These are phyloP conservation scores for Monosporozyma solicola DNA, from an alignment of 805 yeast species.

Conservation along the genomic window DNA sequence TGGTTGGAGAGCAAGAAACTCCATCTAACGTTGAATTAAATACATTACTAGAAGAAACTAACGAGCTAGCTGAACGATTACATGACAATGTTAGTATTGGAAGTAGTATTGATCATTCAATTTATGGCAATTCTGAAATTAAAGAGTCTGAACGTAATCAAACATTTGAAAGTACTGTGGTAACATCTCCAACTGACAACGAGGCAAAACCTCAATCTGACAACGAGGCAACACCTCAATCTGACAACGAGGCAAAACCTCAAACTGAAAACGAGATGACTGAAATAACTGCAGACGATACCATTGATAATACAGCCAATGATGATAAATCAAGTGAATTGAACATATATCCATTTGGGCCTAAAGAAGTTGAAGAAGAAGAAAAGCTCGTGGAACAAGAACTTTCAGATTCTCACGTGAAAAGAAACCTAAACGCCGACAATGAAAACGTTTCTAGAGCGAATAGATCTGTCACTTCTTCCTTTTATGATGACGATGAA, in stretches of 20 bases:
- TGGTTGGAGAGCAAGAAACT: not conserved
- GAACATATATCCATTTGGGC: not conserved
- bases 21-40: conserved; percentile 1
- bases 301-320: too few relatives aligned
- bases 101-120: not conserved
- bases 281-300: not conserved
- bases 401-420: not conserved
- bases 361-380: not conserved
- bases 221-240: not conserved
- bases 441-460: not conserved
- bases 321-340: not conserved
- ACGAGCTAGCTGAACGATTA: conserved; percentile 3
- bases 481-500: conserved; percentile 1
- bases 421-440: not conserved
- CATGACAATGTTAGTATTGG: not conserved
- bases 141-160: not conserved
- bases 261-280: not conserved
- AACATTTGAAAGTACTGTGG: not conserved
- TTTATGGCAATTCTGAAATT: too few relatives aligned
- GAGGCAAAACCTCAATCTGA: not conserved
- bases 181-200: not conserved
- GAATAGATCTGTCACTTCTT: not conserved
- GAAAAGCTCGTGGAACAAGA: not conserved
- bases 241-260: not conserved
- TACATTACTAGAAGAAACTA: conserved; percentile 4